A percentile compares a stretch with the other conserved stretches of the same genome.
Evolutionary conservation across 768 basidiomycete genomes (phyloP).

Genomic region (Naematelia encephala): DNA sequence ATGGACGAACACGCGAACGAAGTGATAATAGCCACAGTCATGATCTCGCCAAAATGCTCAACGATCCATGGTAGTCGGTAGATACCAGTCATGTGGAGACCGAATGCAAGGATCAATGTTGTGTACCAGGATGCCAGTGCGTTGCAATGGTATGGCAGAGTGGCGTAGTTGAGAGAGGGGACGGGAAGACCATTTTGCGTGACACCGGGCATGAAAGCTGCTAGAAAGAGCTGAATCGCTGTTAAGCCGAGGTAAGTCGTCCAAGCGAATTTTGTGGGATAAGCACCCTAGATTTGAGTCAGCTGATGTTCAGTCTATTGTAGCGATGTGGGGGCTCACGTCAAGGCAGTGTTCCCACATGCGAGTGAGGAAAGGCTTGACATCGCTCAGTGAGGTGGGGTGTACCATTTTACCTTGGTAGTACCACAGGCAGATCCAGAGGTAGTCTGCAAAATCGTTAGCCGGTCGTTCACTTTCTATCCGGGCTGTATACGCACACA

Average conservation of each 20-base stretch:
- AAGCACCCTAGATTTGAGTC: conserved; percentile 69
- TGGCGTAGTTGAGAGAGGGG: conserved; percentile 86
- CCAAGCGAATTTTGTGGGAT: conserved; percentile 82
- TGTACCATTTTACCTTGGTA: conserved; percentile 78
- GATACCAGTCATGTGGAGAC: conserved; percentile 71
- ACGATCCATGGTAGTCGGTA: conserved; percentile 93
- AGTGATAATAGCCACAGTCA: conserved; percentile 91
- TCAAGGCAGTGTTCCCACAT: conserved; percentile 84
- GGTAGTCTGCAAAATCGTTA: conserved; percentile 60
- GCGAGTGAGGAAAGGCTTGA: conserved; percentile 68
- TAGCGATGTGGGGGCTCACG: conserved; percentile 55
- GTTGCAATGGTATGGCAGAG: conserved; percentile 95
- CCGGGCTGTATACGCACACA: conserved; percentile 57
- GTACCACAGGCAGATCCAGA: conserved; percentile 96
- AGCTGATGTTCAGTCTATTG: conserved; percentile 7
- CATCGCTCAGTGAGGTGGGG: conserved; percentile 66
- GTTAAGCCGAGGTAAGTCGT: conserved; percentile 86
- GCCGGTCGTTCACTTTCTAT: not conserved
- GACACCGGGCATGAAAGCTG: conserved; percentile 85
- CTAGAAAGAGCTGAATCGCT: conserved; percentile 82
- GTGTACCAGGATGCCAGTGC: conserved; percentile 79
- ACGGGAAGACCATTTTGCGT: conserved; percentile 83
- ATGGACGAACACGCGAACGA: conserved; percentile 77
- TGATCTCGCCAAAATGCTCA: conserved; percentile 91
- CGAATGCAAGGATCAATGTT: conserved; percentile 70